Evolutionary conservation across 2,329 filamentous ascomycete species (phyloP).

Genomic region (Boeremia exigua): DNA sequence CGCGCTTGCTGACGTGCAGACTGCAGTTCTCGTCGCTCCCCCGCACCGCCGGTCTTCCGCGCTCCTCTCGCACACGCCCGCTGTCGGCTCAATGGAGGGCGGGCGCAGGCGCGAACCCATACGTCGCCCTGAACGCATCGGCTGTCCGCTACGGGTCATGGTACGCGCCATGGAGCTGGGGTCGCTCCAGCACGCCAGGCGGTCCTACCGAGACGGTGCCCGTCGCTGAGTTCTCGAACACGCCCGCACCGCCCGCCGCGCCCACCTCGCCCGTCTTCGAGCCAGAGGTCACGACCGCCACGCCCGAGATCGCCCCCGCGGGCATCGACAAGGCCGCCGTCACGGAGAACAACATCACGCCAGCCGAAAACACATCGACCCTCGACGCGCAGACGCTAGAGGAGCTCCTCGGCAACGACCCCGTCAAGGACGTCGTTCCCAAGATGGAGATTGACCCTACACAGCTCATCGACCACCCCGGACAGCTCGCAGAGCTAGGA

Average conservation of each 20-base stretch:
- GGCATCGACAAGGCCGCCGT: slow-evolving; percentile 41
- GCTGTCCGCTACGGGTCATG: slow-evolving; percentile 41
- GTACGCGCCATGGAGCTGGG: slow-evolving; percentile 47
- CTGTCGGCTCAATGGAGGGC: slow-evolving; percentile 37
- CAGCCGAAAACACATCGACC: slow-evolving; percentile 14
- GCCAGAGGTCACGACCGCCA: slow-evolving; percentile 36
- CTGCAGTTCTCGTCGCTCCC: slow-evolving; percentile 44
- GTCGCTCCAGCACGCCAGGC: slow-evolving; percentile 33
- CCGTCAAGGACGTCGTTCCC: slow-evolving; percentile 22
- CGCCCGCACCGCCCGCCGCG: slow-evolving; percentile 16
- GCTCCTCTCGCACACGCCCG: slow-evolving; percentile 30
- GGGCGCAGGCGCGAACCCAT: slow-evolving; percentile 23
- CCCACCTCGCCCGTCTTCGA: slow-evolving; percentile 21
- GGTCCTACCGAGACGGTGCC: slow-evolving; percentile 27
- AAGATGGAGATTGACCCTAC: slow-evolving; percentile 48
- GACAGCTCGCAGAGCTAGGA: slow-evolving; percentile 82
- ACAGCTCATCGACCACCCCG: slow-evolving; percentile 74
- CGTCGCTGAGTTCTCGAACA: slow-evolving; percentile 30
- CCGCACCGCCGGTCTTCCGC: slow-evolving; percentile 25
- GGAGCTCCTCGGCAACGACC: slow-evolving; percentile 25
- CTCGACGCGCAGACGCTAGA: slow-evolving; percentile 27
- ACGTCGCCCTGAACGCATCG: slow-evolving; percentile 30
- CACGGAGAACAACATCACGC: slow-evolving; percentile 26
- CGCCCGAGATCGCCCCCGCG: slow-evolving; percentile 46
- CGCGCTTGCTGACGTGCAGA: slow-evolving; percentile 1